Conservation (phyloP, 305 asterid species). For the Solanum hybrid region DNA sequence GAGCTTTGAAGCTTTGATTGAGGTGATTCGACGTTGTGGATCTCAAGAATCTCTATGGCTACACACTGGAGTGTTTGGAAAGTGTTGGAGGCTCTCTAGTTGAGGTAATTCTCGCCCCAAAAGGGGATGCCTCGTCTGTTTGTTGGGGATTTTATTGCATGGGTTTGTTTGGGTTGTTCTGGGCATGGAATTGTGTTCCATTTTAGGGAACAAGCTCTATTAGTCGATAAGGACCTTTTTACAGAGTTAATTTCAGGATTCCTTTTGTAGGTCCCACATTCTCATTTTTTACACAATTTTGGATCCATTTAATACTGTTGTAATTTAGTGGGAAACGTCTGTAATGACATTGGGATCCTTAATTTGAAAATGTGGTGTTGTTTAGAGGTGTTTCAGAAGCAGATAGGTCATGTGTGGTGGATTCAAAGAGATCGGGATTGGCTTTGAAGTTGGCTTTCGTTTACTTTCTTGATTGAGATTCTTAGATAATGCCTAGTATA, state of each 20-base stretch:
- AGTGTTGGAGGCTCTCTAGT: not conserved
- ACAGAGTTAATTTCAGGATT: no score
- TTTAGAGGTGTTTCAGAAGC: not conserved
- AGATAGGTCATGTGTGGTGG: not conserved
- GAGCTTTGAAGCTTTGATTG: not conserved
- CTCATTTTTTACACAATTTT: not conserved
- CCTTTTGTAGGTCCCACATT: not conserved
- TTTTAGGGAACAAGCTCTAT: not conserved
- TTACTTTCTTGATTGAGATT: not conserved
- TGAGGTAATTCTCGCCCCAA: not conserved
- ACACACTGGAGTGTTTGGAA: not conserved
- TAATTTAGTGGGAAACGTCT: not conserved
- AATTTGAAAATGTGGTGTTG: not conserved
- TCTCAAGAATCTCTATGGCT: not conserved
- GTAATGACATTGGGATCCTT: not conserved
- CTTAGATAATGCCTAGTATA: not conserved
- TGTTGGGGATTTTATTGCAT: not conserved
- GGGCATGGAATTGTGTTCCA: not conserved
- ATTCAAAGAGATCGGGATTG: no score
- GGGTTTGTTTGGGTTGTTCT: not conserved
- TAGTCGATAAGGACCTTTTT: not conserved
- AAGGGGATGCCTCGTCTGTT: not conserved
- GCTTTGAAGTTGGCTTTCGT: not conserved
- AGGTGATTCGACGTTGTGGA: not conserved
- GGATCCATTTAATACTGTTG: not conserved